Evolutionary conservation across 2,329 filamentous ascomycete species (phyloP), one percentile per base, ranked within the genome.

Genomic region (Fusarium mundagurra): DNA sequence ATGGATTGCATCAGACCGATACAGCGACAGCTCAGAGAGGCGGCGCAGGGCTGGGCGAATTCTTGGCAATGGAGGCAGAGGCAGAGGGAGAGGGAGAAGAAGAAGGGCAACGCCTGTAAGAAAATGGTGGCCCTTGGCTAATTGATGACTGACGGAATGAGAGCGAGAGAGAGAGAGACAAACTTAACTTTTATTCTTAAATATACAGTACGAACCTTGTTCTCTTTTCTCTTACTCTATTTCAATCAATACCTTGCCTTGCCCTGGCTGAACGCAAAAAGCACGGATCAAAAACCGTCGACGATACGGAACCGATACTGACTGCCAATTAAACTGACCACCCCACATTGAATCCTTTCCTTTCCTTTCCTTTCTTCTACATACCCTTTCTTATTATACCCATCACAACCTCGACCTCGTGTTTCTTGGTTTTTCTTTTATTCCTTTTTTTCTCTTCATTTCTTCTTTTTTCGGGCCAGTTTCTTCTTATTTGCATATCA

Each of bases 31-130:
- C 65, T 64, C 66, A 70, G 67, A 65, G 43, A 63, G 63, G 59
- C 59, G 60, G 66, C 67, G 67, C 66, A 70, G 67, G 71, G 71
- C 71, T 74, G 71, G 71, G 71, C 69, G 31, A 14, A 62, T 55
- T 38, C 72, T 74, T 75, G 72, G 72, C 72, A 58, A 8, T 39
- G 66, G 66, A 63, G 57, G 45, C 38, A 63, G 39, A 60, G 69
- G 55, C 44, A 57, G 48, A 51, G n/a, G 27, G 20, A 69, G 44
- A 62, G 65, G 55, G 39, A 57, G 48, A 38, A 11, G 47, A 24
- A 24, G 4, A 55, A 61, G 29, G 45, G 31, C n/a, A 38, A 58
- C 44, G 59, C 31, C 38, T 33, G 64, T 73, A 69, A 75, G 72
- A 74, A 63, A 50, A 58, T 65, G 51, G 72, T 45, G 59, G 31